Evolutionary conservation across 2,329 filamentous ascomycete species (phyloP).

Genomic region (Xylaria sp.): DNA sequence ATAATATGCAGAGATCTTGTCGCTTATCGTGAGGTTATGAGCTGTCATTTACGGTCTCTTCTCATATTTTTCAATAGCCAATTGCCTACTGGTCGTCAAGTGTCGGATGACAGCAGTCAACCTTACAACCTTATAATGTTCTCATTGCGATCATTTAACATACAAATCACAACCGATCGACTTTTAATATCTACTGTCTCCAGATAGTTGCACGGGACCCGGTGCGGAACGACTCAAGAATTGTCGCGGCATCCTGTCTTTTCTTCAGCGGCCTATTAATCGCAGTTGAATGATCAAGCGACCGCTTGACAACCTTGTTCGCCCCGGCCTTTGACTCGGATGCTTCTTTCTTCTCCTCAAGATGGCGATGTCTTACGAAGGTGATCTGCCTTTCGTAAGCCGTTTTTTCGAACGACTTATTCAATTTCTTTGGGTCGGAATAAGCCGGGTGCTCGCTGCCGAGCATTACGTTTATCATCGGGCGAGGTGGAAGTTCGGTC

Average conservation of each 20-base stretch:
- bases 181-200: too few species aligned
- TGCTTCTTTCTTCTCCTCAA: not conserved
- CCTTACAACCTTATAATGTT: too few species aligned
- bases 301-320: not conserved
- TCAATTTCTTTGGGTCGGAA: too few species aligned
- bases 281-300: not conserved
- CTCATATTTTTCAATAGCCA: not conserved
- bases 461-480: constrained; percentile 37
- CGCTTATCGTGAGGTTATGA: too few species aligned
- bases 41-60: too few species aligned
- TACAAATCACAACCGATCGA: too few species aligned
- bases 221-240: constrained; percentile 21
- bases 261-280: constrained; percentile 20
- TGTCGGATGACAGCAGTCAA: too few species aligned
- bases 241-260: constrained; percentile 9
- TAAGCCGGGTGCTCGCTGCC: constrained; percentile 1
- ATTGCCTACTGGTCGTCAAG: too few species aligned
- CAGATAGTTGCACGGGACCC: not conserved
- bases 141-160: too few species aligned
- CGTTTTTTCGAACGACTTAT: not conserved
- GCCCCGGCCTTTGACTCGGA: not conserved
- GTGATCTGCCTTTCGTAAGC: constrained; percentile 15
- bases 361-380: constrained; percentile 10
- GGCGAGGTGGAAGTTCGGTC: constrained; percentile 35
- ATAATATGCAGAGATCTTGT: too few species aligned